These are phyloP conservation scores for Nelumbo lutea DNA, from an alignment of 164 flowering plant genomes.

Conservation along the genomic window DNA sequence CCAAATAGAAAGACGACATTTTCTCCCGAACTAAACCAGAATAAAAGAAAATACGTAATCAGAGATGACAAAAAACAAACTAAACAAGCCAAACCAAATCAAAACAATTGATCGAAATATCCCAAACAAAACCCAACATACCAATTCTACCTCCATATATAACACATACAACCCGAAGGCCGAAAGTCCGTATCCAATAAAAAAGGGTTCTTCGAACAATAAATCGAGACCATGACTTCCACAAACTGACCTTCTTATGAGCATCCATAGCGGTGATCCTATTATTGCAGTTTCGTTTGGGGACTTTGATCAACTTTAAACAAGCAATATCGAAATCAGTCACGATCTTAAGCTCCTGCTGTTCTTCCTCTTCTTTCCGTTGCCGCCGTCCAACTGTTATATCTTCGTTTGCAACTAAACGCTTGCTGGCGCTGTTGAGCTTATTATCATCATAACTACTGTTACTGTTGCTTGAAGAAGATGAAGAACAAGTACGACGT, in stretches of 20 bases:
- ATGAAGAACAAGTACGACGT: constrained; percentile 10
- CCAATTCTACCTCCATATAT: too few relatives aligned
- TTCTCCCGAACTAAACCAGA: background rate
- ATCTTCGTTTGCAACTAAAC: too few relatives aligned
- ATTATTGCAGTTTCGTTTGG: constrained; percentile 20
- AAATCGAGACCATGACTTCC: too few relatives aligned
- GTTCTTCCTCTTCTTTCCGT: background rate
- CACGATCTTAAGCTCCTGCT: constrained; percentile 16
- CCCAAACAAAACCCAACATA: too few relatives aligned
- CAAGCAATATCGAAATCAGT: constrained; percentile 39
- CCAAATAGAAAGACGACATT: too few relatives aligned
- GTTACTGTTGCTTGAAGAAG: background rate
- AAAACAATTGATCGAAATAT: too few relatives aligned
- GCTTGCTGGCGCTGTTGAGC: background rate
- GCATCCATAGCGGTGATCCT: constrained; percentile 34
- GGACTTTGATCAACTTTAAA: constrained; percentile 40
- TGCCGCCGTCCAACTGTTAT: background rate
- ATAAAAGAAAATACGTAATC: background rate
- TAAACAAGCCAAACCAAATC: background rate
- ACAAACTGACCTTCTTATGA: constrained; percentile 37
- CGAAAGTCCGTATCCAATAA: background rate
- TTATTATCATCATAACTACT: background rate
- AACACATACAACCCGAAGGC: background rate
- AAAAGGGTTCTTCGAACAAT: background rate
- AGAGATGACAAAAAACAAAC: background rate